Conservation (phyloP, 2,329 filamentous ascomycete genomes). For the Phialophora expanda region DNA sequence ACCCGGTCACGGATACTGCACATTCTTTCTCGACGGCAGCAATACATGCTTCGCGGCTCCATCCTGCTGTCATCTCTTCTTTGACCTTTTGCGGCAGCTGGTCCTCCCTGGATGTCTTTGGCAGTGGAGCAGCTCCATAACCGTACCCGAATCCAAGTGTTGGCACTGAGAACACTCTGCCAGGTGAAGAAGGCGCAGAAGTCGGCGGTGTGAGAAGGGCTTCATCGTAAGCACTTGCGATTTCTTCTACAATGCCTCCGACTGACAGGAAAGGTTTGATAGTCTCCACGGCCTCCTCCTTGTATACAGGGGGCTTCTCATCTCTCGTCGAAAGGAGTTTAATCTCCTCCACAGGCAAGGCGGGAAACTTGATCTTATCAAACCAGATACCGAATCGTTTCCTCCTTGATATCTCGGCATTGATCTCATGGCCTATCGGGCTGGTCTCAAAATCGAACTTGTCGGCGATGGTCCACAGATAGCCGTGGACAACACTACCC, state of each 20-base stretch:
- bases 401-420: conserved; percentile 75
- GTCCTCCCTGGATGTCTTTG: conserved; percentile 47
- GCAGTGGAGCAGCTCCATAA: conserved; percentile 45
- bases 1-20: conserved; percentile 76
- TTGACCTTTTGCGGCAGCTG: conserved; percentile 70
- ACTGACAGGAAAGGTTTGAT: conserved; percentile 78
- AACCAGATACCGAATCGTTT: conserved; percentile 80
- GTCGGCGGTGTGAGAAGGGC: conserved; percentile 66
- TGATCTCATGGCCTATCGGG: conserved; percentile 70
- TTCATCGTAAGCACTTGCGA: conserved; percentile 72
- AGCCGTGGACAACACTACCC: conserved; percentile 84
- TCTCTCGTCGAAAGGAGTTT: conserved; percentile 50
- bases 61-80: conserved; percentile 78
- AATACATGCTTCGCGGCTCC: conserved; percentile 77
- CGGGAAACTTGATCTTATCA: conserved; percentile 72
- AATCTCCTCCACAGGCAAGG: conserved; percentile 67
- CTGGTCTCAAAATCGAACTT: conserved; percentile 77
- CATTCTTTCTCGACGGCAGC: conserved; percentile 68
- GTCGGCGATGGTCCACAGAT: conserved; percentile 80
- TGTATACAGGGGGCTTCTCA: conserved; percentile 50
- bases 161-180: conserved; percentile 67
- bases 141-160: conserved; percentile 60
- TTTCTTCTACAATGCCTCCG: conserved; percentile 71
- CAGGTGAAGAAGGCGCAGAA: conserved; percentile 73
- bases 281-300: conserved; percentile 63